Evolutionary conservation across 352 stramenopile species (phyloP), one percentile per base, ranked within the genome.

Genomic region (Pythium phragmiticola): DNA sequence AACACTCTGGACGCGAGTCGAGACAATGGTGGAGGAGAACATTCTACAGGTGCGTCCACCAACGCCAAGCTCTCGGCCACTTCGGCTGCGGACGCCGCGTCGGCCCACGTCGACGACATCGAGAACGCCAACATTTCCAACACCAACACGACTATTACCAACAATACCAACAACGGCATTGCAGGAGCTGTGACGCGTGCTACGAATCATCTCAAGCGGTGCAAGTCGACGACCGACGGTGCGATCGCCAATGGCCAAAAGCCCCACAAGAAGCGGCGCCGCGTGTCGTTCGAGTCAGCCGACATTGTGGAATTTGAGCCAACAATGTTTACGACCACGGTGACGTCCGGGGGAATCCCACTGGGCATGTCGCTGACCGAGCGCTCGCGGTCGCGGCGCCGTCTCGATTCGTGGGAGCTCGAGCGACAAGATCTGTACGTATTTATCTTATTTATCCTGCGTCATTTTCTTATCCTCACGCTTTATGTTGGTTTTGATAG

Each of bases 231-330:
- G 46, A 17, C 46, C 2, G 19, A 34, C 34, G 34, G 34, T 2
- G 34, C 34, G 30, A 26, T 19, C 36, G 36, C 41, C 33, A 12
- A 11, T 5, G 12, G 33, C 63, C 17, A 53, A 57, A 79, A 78
- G 12, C 55, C 63, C 34, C 34, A 39, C 50, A 88, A 90, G 59
- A 91, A 91, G 58, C 75, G 80, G 19, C 73, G 77, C 21, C 80
- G 81, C 53, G 84, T 94, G 46, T 80, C 62, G 4, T 94, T 94
- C 62, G 84, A 94, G 69, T 75, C 77, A 12, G 84, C 84, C 1
- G 84, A 94, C n/a, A 92, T 94, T 41, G 82, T 92, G 48, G 84
- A 94, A 72, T 94, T 94, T 41, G 84, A 94, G 66, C 84, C 84
- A 5, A 94, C 84, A 11, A 69, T 91, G 17, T 92, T 84, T 76